Conservation (phyloP, 495 filamentous ascomycete species). For the Clavariopsis aquatica region DNA sequence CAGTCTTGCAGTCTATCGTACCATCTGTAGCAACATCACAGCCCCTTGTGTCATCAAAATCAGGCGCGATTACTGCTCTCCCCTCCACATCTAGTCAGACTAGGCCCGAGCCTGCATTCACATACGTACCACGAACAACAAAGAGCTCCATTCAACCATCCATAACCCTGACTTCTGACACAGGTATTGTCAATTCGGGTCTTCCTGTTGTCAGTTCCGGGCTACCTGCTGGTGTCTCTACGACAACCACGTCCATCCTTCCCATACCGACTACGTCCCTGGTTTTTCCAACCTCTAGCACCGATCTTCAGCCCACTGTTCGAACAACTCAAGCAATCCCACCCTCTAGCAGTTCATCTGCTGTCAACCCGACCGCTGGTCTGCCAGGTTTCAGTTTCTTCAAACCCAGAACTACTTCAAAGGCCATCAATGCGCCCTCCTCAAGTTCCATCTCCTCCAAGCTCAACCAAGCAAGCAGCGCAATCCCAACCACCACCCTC, state of each 20-base stretch:
- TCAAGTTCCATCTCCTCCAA: not conserved
- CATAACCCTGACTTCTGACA: not conserved
- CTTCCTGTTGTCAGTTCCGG: not conserved
- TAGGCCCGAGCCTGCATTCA: slow-evolving; percentile 2
- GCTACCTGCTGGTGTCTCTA: not conserved
- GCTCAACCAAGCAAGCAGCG: slow-evolving; percentile 1
- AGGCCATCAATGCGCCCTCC: not conserved
- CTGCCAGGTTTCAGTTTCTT: not conserved
- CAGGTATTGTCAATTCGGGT: not conserved
- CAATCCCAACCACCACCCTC: not conserved
- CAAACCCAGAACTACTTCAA: not conserved
- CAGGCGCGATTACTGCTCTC: too few relatives aligned
- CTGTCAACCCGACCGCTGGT: not conserved
- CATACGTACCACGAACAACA: slow-evolving; percentile 1
- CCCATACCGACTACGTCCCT: not conserved
- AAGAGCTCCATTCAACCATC: slow-evolving; percentile 7
- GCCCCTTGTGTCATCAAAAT: not conserved
- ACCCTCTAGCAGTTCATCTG: not conserved
- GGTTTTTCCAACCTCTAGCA: not conserved
- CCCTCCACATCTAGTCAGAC: not conserved
- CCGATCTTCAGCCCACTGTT: not conserved
- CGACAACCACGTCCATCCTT: not conserved
- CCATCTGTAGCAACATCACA: not conserved
- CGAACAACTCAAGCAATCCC: not conserved
- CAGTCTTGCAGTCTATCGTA: not conserved